Evolutionary conservation across 106 monocot species (phyloP).

Genomic region (Dendrobium officinale): DNA sequence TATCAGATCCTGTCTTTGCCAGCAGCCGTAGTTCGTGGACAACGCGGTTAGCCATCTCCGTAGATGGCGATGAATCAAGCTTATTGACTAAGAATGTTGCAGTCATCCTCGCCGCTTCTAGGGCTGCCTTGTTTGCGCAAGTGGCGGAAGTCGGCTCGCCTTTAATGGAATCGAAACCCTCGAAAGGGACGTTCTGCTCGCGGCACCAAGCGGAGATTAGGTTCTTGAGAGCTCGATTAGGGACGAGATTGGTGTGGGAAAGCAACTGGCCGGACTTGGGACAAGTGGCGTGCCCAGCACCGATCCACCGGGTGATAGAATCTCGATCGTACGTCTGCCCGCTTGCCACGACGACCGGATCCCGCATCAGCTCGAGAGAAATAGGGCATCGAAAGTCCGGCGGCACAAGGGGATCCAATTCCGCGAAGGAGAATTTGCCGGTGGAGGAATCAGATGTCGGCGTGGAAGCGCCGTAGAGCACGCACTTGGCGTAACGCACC

Average conservation of each 20-base stretch:
- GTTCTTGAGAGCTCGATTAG: slow-evolving; percentile 54
- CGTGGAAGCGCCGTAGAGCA: slow-evolving; percentile 8
- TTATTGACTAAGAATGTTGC: slow-evolving; percentile 50
- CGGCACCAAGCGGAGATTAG: slow-evolving; percentile 57
- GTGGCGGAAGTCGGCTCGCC: not conserved
- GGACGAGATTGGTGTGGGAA: slow-evolving; percentile 32
- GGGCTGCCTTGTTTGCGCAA: slow-evolving; percentile 44
- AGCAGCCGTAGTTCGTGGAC: slow-evolving; percentile 69
- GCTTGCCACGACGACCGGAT: slow-evolving; percentile 69
- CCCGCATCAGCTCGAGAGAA: slow-evolving; percentile 75
- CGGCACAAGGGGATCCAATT: slow-evolving; percentile 27
- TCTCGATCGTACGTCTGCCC: slow-evolving; percentile 85
- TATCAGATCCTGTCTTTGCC: slow-evolving; percentile 36
- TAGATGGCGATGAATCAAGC: slow-evolving; percentile 19
- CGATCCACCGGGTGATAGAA: slow-evolving; percentile 57
- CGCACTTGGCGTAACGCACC: slow-evolving; percentile 28
- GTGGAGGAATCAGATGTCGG: not conserved
- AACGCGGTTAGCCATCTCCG: slow-evolving; percentile 38
- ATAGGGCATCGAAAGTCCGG: slow-evolving; percentile 78
- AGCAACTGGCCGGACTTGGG: slow-evolving; percentile 71
- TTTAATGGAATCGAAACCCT: not conserved
- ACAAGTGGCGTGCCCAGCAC: slow-evolving; percentile 59
- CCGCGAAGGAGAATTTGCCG: slow-evolving; percentile 4
- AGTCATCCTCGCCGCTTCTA: slow-evolving; percentile 68
- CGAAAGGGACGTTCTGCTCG: slow-evolving; percentile 44